These are phyloP conservation scores for Termitomyces eurrhizus DNA, from an alignment of 768 basidiomycete species.

Conservation along the genomic window DNA sequence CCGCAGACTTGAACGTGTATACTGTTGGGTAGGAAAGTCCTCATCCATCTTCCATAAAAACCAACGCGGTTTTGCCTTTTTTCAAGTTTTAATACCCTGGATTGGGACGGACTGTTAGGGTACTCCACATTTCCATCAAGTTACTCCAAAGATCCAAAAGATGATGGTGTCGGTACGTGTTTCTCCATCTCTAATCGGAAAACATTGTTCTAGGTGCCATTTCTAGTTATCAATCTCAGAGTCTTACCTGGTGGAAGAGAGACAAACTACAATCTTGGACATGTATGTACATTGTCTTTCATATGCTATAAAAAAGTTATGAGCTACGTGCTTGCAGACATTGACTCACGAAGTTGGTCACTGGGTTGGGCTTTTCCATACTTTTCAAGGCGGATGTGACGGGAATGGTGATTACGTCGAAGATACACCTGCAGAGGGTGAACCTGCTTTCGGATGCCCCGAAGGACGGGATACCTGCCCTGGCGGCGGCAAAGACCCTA, in stretches of 20 bases:
- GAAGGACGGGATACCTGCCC: constrained; percentile 33
- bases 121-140: constrained; percentile 51
- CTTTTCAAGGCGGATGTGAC: constrained; percentile 50
- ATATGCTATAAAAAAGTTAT: constrained; percentile 3
- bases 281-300: constrained; percentile 20
- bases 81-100: neutral
- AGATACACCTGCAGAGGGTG: constrained; percentile 46
- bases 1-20: constrained; percentile 45
- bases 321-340: constrained; percentile 25
- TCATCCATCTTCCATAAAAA: neutral
- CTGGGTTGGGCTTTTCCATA: constrained; percentile 59
- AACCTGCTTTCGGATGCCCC: constrained; percentile 39
- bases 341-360: constrained; percentile 58
- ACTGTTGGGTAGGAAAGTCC: constrained; percentile 39
- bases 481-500: constrained; percentile 41
- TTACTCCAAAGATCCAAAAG: constrained; percentile 34
- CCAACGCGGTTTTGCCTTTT: neutral
- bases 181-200: no score
- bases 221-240: constrained; percentile 31
- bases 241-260: constrained; percentile 41
- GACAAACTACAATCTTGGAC: constrained; percentile 39
- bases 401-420: constrained; percentile 38
- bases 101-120: constrained; percentile 40
- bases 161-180: constrained; percentile 41
- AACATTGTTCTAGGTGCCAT: neutral